Evolutionary conservation across 2,329 filamentous ascomycete genomes (phyloP), one percentile per base, ranked within the genome.

Genomic region (Beauveria scarabaeidicola): DNA sequence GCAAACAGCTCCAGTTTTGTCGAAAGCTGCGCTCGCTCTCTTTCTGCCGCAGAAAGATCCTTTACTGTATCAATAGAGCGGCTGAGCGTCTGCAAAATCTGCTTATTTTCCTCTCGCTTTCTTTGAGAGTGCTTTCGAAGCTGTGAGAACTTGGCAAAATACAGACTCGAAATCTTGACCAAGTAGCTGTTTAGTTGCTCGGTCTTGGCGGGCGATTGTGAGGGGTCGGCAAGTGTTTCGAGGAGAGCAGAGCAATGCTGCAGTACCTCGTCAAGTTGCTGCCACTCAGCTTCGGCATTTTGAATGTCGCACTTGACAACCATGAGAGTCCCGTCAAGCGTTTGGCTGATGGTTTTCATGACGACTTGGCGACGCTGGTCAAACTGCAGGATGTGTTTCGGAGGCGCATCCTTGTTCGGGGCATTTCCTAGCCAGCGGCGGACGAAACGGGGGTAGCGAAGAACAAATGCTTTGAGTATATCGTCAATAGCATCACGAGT

Each of bases 161-260:
- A 90, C 3, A 89, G 77, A 65, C 88, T 86, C 0, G 88, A 90
- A 27, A 90, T 81, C 65, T 86, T 89, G 62, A 87, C 79, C 60
- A 82, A 77, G 64, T 85, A 83, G 2, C 74, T 75, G n/a, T 64
- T 67, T 13, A 75, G 65, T 54, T 73, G 69, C 29, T 73, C 73
- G 1, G 64, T 53, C 52, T 66, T 69, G 19, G 67, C 58, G 9
- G 64, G 50, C 1, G 73, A 70, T 13, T 69, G 61, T 4, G 66
- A 64, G 5, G 71, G 68, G 51, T 79, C 73, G 5, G 78, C 77
- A 48, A 85, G 73, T 54, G 77, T 75, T 38, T 83, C 79, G 10
- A 87, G 70, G 15, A 88, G 72, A 7, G 73, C 71, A 8, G 79
- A 66, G 61, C 80, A 82, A 61, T 87, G 83, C 63, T 81, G 78